Conservation (phyloP, 352 stramenopile species). For the Phytophthora sp. region DNA sequence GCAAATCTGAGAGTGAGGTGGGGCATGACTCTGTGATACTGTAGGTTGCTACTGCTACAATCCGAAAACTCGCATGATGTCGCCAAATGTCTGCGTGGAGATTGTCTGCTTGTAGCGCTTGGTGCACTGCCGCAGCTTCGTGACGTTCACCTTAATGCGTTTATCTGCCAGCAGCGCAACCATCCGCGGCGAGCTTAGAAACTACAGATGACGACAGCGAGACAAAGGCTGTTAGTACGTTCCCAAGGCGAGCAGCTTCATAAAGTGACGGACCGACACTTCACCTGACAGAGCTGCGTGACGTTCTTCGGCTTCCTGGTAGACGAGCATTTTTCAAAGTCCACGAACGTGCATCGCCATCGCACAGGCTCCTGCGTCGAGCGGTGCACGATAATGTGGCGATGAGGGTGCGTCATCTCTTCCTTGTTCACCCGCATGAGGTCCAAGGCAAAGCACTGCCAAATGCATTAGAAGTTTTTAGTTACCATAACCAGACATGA, state of each 20-base stretch:
- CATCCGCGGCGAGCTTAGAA: conserved; percentile 72
- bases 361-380: conserved; percentile 13
- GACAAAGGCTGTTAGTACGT: too few relatives aligned
- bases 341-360: conserved; percentile 71
- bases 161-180: conserved; percentile 52
- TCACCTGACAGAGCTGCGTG: conserved; percentile 77
- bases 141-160: conserved; percentile 47
- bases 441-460: conserved; percentile 76
- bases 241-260: too few relatives aligned
- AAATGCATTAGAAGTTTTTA: background rate
- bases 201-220: conserved; percentile 35
- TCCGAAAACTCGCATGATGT: conserved; percentile 54
- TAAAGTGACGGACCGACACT: background rate
- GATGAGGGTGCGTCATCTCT: conserved; percentile 82
- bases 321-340: conserved; percentile 79
- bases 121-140: conserved; percentile 54
- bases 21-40: background rate
- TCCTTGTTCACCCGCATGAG: conserved; percentile 81
- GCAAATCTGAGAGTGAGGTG: conserved; percentile 29
- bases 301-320: conserved; percentile 81
- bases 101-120: conserved; percentile 72
- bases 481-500: too few relatives aligned
- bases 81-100: conserved; percentile 42
- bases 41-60: conserved; percentile 27
- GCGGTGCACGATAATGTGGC: conserved; percentile 65